Conservation (phyloP, 257 asterid genomes). For the Fraxinus americana region DNA sequence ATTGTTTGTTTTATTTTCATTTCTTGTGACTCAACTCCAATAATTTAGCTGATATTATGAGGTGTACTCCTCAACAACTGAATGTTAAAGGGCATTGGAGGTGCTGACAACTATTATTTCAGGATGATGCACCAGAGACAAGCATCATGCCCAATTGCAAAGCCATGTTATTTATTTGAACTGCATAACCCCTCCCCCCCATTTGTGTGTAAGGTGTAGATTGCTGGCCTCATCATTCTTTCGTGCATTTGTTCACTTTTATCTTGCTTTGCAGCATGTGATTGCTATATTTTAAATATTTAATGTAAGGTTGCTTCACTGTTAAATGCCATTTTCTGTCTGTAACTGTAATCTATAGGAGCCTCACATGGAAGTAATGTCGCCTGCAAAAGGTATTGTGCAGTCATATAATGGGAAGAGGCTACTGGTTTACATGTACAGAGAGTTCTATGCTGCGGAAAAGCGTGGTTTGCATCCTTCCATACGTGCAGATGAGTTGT, state of each 20-base stretch:
- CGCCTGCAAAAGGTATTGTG: slow-evolving; percentile 83
- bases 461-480: slow-evolving; percentile 85
- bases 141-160: neutral
- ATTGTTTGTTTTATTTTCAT: neutral
- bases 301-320: slow-evolving; percentile 7
- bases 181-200: neutral
- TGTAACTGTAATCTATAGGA: slow-evolving; percentile 52
- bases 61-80: neutral
- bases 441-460: slow-evolving; percentile 82
- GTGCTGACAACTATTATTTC: neutral
- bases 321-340: slow-evolving; percentile 27
- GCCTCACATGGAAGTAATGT: slow-evolving; percentile 92
- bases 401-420: slow-evolving; percentile 89
- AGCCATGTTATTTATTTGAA: neutral
- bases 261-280: neutral
- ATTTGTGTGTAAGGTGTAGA: neutral
- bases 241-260: neutral
- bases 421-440: slow-evolving; percentile 79
- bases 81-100: neutral
- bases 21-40: neutral
- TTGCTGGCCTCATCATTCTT: neutral
- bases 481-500: slow-evolving; percentile 78
- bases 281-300: slow-evolving; percentile 9
- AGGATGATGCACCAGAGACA: neutral
- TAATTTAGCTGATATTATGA: neutral